phyloP scores from a whole-genome alignment of 129 eudicot species.

The Escallonia herrerae region DNA sequence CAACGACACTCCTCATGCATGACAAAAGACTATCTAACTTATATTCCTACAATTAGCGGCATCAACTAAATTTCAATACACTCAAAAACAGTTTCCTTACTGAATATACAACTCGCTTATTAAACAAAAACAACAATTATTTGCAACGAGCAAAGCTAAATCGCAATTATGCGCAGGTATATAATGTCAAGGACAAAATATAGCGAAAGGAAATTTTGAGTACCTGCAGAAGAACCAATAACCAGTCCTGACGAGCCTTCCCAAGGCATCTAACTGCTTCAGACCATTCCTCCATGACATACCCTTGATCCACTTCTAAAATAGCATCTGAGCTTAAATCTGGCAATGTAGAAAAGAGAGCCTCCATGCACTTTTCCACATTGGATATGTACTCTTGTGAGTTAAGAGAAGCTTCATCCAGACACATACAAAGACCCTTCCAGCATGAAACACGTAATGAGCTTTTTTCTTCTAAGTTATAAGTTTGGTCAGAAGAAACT shows the following conservation, averaged over 20 bases:
- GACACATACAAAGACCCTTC: conserved; percentile 63
- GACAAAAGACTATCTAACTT: neutral
- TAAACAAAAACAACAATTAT: neutral
- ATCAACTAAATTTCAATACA: neutral
- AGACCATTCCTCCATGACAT: conserved; percentile 51
- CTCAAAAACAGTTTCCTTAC: neutral
- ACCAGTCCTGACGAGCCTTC: conserved; percentile 70
- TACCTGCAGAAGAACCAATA: conserved; percentile 68
- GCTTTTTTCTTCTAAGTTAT: conserved; percentile 35
- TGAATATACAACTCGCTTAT: neutral
- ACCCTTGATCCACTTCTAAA: conserved; percentile 8
- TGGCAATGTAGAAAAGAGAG: conserved; percentile 60
- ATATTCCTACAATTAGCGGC: neutral
- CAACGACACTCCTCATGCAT: neutral
- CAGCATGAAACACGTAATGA: conserved; percentile 58
- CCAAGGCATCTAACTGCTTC: conserved; percentile 76
- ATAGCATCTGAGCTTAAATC: conserved; percentile 10
- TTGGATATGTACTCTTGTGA: conserved; percentile 32
- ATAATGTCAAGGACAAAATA: neutral
- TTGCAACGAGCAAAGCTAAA: neutral
- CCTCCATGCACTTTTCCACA: conserved; percentile 66
- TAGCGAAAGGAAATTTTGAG: neutral
- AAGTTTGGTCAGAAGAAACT: conserved; percentile 33
- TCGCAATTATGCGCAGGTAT: neutral
- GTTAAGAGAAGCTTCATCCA: conserved; percentile 42